Percentiles rank a stretch among this genome's conserved stretches.
Conservation (phyloP, 2,329 filamentous ascomycete genomes). For the Proliferodiscus dingleyae region DNA sequence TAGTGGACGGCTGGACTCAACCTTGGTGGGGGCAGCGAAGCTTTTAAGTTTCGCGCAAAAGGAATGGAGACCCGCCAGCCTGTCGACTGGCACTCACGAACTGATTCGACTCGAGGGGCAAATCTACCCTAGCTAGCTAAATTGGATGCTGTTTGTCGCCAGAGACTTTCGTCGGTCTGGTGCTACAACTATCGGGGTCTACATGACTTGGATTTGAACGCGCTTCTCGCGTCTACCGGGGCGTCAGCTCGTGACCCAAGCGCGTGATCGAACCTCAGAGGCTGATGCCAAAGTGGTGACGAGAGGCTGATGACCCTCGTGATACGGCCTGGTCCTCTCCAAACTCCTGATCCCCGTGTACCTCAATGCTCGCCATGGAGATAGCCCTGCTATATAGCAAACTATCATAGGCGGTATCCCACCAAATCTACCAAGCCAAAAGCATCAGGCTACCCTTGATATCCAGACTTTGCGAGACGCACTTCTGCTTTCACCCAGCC, state of each 20-base stretch:
- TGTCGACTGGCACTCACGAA: neutral
- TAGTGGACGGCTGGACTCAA: too few species aligned
- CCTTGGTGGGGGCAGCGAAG: too few species aligned
- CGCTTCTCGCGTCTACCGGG: slow-evolving; percentile 1
- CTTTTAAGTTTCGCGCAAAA: too few species aligned
- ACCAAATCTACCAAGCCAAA: too few species aligned
- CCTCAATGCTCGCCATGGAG: neutral
- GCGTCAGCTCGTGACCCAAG: slow-evolving; percentile 13
- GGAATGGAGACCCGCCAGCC: neutral
- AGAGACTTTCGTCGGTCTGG: neutral
- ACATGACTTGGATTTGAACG: neutral
- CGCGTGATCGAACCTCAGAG: slow-evolving; percentile 9
- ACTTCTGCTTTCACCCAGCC: too few species aligned
- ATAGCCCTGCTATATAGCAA: too few species aligned
- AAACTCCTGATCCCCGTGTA: neutral
- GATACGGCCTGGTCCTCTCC: too few species aligned
- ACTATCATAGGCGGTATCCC: too few species aligned
- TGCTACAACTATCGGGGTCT: neutral
- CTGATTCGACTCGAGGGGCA: neutral
- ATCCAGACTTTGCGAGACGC: too few species aligned
- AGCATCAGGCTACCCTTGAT: too few species aligned
- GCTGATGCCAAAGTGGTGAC: neutral
- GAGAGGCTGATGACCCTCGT: neutral
- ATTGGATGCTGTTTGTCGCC: neutral
- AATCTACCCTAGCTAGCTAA: neutral